Conservation (phyloP, 352 stramenopile genomes). For the Thraustochytrium sp. region DNA sequence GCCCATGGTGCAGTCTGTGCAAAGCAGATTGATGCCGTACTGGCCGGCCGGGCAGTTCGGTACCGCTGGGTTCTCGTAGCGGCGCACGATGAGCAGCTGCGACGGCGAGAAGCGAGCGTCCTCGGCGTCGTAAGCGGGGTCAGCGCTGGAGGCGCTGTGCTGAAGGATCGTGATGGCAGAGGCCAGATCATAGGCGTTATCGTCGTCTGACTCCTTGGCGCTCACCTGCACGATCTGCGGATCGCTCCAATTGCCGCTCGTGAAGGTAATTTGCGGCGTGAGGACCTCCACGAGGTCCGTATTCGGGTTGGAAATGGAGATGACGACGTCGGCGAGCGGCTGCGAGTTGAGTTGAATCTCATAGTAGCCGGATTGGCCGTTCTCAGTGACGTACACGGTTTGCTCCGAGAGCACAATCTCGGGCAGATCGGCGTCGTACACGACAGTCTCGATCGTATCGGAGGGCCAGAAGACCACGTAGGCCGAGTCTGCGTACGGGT, state of each 20-base stretch:
- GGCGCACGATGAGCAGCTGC: not conserved
- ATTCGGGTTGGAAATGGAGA: slow-evolving; percentile 11
- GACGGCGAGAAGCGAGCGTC: slow-evolving; percentile 1
- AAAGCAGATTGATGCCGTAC: not conserved
- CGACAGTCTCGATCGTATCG: not conserved
- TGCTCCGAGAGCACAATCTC: slow-evolving; percentile 29
- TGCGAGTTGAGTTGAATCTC: not conserved
- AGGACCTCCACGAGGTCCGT: not conserved
- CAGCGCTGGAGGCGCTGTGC: not conserved
- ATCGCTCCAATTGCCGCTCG: not conserved
- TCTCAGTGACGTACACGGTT: slow-evolving; percentile 21
- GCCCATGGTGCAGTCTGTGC: slow-evolving; percentile 61
- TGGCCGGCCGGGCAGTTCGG: not conserved
- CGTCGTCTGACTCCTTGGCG: not conserved
- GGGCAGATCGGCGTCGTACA: not conserved
- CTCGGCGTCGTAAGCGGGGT: not conserved
- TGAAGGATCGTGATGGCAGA: not conserved
- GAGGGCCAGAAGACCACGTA: slow-evolving; percentile 2
- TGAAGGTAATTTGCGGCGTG: not conserved
- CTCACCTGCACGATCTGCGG: not conserved
- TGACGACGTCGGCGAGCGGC: not conserved
- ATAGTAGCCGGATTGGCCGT: not conserved
- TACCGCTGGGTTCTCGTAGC: not conserved
- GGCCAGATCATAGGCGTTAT: not conserved
- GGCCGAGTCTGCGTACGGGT: not conserved